Percentiles rank a stretch among this genome's conserved stretches.
Evolutionary conservation across 257 asterid genomes (phyloP).

Genomic region (Jacaranda copaia): DNA sequence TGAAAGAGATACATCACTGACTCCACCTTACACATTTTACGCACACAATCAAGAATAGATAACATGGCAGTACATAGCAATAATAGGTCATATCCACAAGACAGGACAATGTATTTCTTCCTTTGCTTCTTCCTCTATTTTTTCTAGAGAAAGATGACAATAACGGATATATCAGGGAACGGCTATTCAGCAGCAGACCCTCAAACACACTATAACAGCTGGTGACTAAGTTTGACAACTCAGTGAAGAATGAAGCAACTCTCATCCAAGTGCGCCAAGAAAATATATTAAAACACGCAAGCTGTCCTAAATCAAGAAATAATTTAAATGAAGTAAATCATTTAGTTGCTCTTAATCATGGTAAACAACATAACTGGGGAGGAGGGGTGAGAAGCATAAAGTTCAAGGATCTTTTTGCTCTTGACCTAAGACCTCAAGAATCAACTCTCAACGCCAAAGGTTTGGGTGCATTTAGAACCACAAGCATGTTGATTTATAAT

Average conservation of each 20-base stretch:
- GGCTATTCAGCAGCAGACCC: neutral
- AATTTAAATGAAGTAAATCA: neutral
- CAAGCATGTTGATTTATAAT: neutral
- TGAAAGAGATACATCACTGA: slow-evolving; percentile 21
- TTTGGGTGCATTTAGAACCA: slow-evolving; percentile 21
- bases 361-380: neutral
- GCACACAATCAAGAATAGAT: slow-evolving; percentile 5
- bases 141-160: slow-evolving; percentile 15
- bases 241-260: neutral
- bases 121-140: neutral
- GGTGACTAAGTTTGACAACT: neutral
- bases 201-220: neutral
- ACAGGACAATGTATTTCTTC: neutral
- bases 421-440: slow-evolving; percentile 1
- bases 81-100: neutral
- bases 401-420: neutral
- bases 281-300: neutral
- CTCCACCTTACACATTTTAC: neutral
- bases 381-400: slow-evolving; percentile 13
- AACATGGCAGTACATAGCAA: neutral
- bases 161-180: neutral
- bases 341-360: neutral
- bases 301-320: slow-evolving; percentile 5
- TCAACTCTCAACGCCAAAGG: slow-evolving; percentile 10
- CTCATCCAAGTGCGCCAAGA: neutral